phyloP scores from a whole-genome alignment of 2,329 filamentous ascomycete species.

The Exophiala oligosperma region DNA sequence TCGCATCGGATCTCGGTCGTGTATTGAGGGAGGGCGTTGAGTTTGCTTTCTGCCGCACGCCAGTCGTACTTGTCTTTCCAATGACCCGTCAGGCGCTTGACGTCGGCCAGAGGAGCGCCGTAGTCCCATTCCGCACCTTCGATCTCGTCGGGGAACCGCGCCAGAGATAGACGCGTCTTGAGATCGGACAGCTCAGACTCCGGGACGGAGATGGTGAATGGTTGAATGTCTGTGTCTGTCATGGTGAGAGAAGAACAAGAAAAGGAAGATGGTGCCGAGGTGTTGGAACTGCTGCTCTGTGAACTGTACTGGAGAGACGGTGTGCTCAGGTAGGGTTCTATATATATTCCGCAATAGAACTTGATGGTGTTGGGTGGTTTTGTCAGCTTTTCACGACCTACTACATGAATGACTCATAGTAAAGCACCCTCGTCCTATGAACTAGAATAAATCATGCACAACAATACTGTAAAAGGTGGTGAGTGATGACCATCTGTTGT shows the following conservation, averaged over 20 bases:
- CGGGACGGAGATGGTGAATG: constrained; percentile 54
- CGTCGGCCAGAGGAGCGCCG: constrained; percentile 60
- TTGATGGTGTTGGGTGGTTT: too few relatives aligned
- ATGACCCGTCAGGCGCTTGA: constrained; percentile 58
- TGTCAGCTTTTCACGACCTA: too few relatives aligned
- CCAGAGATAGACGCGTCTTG: constrained; percentile 54
- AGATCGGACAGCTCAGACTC: constrained; percentile 53
- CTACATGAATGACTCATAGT: too few relatives aligned
- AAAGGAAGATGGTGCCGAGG: too few relatives aligned
- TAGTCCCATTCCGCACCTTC: constrained; percentile 56
- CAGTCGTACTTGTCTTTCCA: constrained; percentile 63
- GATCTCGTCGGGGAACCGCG: constrained; percentile 60
- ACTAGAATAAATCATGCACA: too few relatives aligned
- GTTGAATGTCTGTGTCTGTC: constrained; percentile 24
- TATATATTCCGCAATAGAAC: too few relatives aligned
- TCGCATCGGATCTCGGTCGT: constrained; percentile 38
- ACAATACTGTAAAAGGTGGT: too few relatives aligned
- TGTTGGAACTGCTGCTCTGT: too few relatives aligned
- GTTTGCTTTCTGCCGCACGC: constrained; percentile 56
- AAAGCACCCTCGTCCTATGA: too few relatives aligned
- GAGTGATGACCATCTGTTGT: too few relatives aligned
- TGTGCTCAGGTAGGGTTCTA: too few relatives aligned
- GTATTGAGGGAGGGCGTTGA: constrained; percentile 65
- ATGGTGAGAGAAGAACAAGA: not conserved
- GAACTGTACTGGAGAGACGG: too few relatives aligned